Base-by-base conservation (phyloP, 2,329 filamentous ascomycete genomes). In the Niveomyces coronatus region DNA sequence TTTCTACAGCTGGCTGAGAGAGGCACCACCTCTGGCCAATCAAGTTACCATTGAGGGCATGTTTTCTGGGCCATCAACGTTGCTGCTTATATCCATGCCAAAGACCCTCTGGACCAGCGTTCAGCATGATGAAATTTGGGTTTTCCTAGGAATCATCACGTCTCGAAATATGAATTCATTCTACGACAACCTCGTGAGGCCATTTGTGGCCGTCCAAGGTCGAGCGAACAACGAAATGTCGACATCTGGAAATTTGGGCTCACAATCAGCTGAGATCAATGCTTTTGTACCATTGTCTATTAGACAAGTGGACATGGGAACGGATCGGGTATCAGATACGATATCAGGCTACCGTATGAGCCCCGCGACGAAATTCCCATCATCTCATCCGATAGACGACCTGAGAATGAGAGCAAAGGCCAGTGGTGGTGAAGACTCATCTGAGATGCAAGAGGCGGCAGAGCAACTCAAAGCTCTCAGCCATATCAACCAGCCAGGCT, bases 381-480 rank as follows among this genome's bases (percentile, higher is more conserved):
- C 35, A 10, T 42, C 40, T 17, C 35, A 36, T 2, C 33, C 31
- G 10, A 22, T 40, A 5, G 32, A 40, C 1, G 39, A 41, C 9
- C 31, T 43, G 4, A 47, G 53, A 2, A 44, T 45, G 13, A 60
- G 61, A 37, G 43, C 53, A 3, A 62, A 61, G 39, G 51, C 57
- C 9, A 57, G 60, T 11, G 55, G 55, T 11, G 55, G 55, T 5
- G 9, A 79, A 49, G 76, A 79, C 40, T 76, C 76, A n/a, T 75
- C 71, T 8, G 76, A 81, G 56, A 79, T 81, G 74, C 74, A 80
- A 47, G 74, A 79, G 53, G 76, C 76, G 15, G 76, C 76, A 4
- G 76, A 80, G 50, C 76, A 80, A 53, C 63, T 81, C 5, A 79
- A 80, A 49, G 76, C 76, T 2, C 54, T 81, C 29, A 79, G 76